Evolutionary conservation across 148 eudicot genomes (phyloP).

Genomic region (Silene conica): DNA sequence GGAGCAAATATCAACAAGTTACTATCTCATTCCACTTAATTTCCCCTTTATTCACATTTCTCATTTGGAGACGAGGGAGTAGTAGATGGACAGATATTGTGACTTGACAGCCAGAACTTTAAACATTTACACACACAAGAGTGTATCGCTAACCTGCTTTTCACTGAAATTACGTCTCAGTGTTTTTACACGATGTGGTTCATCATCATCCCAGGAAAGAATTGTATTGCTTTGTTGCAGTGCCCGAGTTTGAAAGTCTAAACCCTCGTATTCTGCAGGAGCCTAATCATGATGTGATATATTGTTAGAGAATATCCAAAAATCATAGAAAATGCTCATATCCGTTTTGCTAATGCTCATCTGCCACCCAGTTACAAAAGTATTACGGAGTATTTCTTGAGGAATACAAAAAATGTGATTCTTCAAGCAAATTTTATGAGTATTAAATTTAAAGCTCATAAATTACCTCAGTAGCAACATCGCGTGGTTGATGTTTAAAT

Average conservation of each 20-base stretch:
- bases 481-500: conserved; percentile 77
- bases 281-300: conserved; percentile 32
- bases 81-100: background rate
- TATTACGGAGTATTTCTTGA: background rate
- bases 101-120: background rate
- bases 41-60: background rate
- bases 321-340: background rate
- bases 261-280: conserved; percentile 68
- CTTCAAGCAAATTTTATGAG: background rate
- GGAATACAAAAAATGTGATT: background rate
- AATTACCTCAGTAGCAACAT: conserved; percentile 82
- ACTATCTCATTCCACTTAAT: background rate
- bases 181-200: conserved; percentile 69
- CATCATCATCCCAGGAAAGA: conserved; percentile 96
- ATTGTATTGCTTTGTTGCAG: conserved; percentile 70
- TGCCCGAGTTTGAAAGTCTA: conserved; percentile 77
- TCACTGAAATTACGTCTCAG: conserved; percentile 63
- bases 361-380: background rate
- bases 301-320: background rate
- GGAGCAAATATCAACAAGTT: background rate
- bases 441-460: background rate
- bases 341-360: background rate
- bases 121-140: background rate
- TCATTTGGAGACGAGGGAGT: background rate
- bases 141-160: conserved; percentile 47